Evolutionary conservation across 2,329 filamentous ascomycete species (phyloP).

Genomic region (Simplicillium aogashimaense): DNA sequence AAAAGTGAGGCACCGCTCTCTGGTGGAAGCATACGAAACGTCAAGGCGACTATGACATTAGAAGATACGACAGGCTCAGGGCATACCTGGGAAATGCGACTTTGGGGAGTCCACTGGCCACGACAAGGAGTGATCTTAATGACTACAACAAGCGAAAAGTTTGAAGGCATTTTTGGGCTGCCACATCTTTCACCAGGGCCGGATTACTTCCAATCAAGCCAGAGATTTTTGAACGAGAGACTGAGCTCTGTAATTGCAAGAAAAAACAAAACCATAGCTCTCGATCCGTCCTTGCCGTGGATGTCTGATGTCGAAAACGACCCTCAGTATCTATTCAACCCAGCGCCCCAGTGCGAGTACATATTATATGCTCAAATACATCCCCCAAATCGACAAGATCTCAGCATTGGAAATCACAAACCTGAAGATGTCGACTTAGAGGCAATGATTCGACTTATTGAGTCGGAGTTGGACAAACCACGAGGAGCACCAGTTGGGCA

Average conservation of each 20-base stretch:
- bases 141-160: constrained; percentile 88
- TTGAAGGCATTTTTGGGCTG: constrained; percentile 80
- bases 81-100: constrained; percentile 66
- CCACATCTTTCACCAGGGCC: constrained; percentile 65
- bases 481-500: constrained; percentile 45
- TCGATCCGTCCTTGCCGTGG: constrained; percentile 64
- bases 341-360: constrained; percentile 75
- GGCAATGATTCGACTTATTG: constrained; percentile 41
- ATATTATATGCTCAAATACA: constrained; percentile 76
- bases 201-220: constrained; percentile 46
- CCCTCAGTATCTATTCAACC: constrained; percentile 45
- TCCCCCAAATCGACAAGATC: constrained; percentile 32
- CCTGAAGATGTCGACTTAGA: constrained; percentile 21
- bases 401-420: constrained; percentile 20
- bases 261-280: constrained; percentile 45
- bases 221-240: constrained; percentile 62
- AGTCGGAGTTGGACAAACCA: constrained; percentile 52
- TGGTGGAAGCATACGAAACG: constrained; percentile 54
- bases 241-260: constrained; percentile 57
- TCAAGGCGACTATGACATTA: constrained; percentile 60
- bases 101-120: constrained; percentile 82
- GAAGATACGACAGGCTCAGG: constrained; percentile 58
- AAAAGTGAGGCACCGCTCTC: constrained; percentile 22
- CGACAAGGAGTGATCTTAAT: constrained; percentile 70
- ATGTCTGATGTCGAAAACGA: constrained; percentile 55